A percentile compares a stretch with the other conserved stretches of the same genome.
Conservation (phyloP, 805 yeast species). For the Peterozyma toletana region DNA sequence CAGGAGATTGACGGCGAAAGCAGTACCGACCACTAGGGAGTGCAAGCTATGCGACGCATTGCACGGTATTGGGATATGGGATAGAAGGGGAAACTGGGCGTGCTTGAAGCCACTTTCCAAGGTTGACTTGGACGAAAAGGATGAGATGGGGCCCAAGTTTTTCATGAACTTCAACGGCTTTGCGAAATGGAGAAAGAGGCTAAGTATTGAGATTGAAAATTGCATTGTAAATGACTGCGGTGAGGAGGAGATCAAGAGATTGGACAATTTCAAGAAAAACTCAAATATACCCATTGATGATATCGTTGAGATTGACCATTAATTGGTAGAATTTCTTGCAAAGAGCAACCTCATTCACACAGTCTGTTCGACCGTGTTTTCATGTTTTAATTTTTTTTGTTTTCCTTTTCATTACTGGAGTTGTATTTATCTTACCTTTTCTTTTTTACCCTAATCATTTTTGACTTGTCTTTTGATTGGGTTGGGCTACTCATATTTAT, state of each 20-base stretch:
- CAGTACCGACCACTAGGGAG: conserved; percentile 22
- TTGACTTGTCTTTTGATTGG: too few relatives aligned
- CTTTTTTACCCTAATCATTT: too few relatives aligned
- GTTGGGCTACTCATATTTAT: too few relatives aligned
- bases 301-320: conserved; percentile 1
- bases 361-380: too few relatives aligned
- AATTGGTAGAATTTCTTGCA: too few relatives aligned
- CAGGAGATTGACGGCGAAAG: conserved; percentile 19
- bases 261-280: conserved; percentile 11
- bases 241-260: conserved; percentile 11
- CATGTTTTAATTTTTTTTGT: too few relatives aligned
- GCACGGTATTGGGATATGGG: conserved; percentile 20
- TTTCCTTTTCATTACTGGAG: too few relatives aligned
- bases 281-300: conserved; percentile 7
- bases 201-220: conserved; percentile 7
- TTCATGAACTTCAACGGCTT: conserved; percentile 18
- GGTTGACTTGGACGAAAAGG: conserved; percentile 8
- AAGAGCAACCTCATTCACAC: too few relatives aligned
- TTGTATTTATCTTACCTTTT: too few relatives aligned
- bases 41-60: conserved; percentile 20
- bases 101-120: conserved; percentile 13
- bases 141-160: conserved; percentile 15
- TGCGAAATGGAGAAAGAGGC: conserved; percentile 15
- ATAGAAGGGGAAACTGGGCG: conserved; percentile 22
- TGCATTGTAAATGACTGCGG: conserved; percentile 14